These are phyloP conservation scores for Trypanosoma grayi DNA, from an alignment of 208 protist genomes.

Conservation along the genomic window DNA sequence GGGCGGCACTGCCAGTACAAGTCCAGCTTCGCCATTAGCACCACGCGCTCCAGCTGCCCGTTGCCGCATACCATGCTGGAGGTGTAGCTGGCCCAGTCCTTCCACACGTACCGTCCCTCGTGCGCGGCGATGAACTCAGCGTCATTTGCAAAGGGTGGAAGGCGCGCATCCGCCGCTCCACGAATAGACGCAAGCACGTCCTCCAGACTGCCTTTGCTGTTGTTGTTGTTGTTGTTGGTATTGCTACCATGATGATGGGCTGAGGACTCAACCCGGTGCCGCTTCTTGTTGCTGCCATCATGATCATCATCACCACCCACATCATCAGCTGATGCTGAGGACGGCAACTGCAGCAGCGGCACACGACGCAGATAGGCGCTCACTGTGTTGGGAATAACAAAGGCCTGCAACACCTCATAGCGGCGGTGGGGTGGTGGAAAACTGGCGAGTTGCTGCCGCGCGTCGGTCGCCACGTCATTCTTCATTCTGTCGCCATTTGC, in stretches of 20 bases:
- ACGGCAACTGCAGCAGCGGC: neutral
- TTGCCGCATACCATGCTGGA: constrained; percentile 22
- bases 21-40: constrained; percentile 35
- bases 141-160: constrained; percentile 54
- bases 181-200: neutral
- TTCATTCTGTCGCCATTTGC: neutral
- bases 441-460: neutral
- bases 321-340: neutral
- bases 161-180: constrained; percentile 25
- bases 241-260: neutral
- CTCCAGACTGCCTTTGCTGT: no score
- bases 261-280: neutral
- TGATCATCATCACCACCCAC: neutral
- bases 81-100: constrained; percentile 25
- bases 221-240: no score
- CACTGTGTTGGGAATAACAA: constrained; percentile 21
- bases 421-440: neutral
- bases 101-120: constrained; percentile 41
- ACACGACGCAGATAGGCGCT: constrained; percentile 14
- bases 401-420: constrained; percentile 10
- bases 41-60: constrained; percentile 21
- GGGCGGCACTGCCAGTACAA: constrained; percentile 46
- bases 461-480: neutral
- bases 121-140: constrained; percentile 61
- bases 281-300: neutral